These are phyloP conservation scores for Penicillium cataractarum DNA, from an alignment of 495 filamentous ascomycete species.

Conservation along the genomic window DNA sequence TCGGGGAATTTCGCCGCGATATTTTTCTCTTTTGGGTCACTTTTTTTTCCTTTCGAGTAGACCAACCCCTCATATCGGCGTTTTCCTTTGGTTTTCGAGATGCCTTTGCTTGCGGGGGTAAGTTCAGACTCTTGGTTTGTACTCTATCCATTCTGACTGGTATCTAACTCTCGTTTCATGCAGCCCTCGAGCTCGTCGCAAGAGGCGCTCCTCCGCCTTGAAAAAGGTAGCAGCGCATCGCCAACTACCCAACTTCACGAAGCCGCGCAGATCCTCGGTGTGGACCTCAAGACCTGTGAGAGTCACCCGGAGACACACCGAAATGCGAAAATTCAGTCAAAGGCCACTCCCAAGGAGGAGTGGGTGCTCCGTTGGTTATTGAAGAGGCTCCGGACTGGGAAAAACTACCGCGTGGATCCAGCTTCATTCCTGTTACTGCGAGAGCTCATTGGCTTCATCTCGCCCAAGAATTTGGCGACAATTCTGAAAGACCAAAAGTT, in stretches of 20 bases:
- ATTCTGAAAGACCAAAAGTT: constrained; percentile 57
- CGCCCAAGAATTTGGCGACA: constrained; percentile 48
- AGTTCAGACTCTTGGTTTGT: constrained; percentile 18
- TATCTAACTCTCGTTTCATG: constrained; percentile 23
- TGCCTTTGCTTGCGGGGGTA: constrained; percentile 50
- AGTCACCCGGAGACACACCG: constrained; percentile 39
- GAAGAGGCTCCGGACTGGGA: constrained; percentile 56
- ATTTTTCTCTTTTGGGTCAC: constrained; percentile 27
- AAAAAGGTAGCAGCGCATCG: constrained; percentile 50
- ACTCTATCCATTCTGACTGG: not conserved
- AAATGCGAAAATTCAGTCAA: constrained; percentile 27
- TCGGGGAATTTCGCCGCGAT: constrained; percentile 45
- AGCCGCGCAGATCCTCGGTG: constrained; percentile 51
- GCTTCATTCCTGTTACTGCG: constrained; percentile 53
- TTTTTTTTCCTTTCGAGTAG: constrained; percentile 30
- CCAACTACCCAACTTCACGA: constrained; percentile 47
- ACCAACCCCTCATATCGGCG: constrained; percentile 15
- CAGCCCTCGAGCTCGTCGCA: constrained; percentile 50
- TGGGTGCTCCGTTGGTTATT: constrained; percentile 71
- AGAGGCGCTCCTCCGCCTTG: constrained; percentile 54
- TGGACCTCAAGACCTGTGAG: constrained; percentile 45
- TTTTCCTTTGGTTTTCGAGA: constrained; percentile 32
- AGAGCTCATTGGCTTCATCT: constrained; percentile 50
- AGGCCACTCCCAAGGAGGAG: constrained; percentile 58
- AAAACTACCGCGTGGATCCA: constrained; percentile 48